Base-by-base conservation (phyloP, 306 rosid genomes). In the Quercus bicolor region DNA sequence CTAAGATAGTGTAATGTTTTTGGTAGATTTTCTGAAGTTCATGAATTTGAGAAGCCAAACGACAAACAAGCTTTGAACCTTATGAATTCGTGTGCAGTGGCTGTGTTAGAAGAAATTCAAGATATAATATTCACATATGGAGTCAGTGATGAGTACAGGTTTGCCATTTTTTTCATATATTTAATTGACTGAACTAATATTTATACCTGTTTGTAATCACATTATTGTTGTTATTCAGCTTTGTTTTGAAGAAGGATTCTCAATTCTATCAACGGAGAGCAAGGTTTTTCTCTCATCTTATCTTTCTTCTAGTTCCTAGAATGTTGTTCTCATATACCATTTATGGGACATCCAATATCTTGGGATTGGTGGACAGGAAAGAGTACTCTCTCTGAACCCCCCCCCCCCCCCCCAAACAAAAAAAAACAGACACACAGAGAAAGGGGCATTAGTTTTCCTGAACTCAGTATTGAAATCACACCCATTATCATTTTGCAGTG, bases 31-130 rank as follows among this genome's bases (percentile, higher is more conserved):
- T 80, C 93, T 16, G 94, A 92, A 54, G 66, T 78, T 77, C 94
- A 92, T 73, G 90, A 84, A 79, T 94, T 94, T 85, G 90, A 84
- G 85, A 92, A 94, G 86, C 98, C 97, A 7, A 94, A 92, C 84
- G 98, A 92, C 80, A 93, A 81, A 77, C 84, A 82, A 66, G 97
- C 97, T 78, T 88, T 92, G 77, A 87, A 89, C 56, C 91, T 92
- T 81, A 92, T 94, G 98, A 94, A 92, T 79, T 82, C 85, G 21
- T 89, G 97, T 88, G 93, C 97, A 45, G 73, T 83, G 80, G 87
- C 89, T 60, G 92, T 92, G 77, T 70, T 87, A 45, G 86, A 87
- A 85, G 88, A 94, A 87, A 91, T 90, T 82, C 82, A 53, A 55
- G 97, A 92, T 79, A 66, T 87, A 66, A 90, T 92, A 26, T 94